Conservation (phyloP, 169 alveolate genomes). For the Babesia sp. region DNA sequence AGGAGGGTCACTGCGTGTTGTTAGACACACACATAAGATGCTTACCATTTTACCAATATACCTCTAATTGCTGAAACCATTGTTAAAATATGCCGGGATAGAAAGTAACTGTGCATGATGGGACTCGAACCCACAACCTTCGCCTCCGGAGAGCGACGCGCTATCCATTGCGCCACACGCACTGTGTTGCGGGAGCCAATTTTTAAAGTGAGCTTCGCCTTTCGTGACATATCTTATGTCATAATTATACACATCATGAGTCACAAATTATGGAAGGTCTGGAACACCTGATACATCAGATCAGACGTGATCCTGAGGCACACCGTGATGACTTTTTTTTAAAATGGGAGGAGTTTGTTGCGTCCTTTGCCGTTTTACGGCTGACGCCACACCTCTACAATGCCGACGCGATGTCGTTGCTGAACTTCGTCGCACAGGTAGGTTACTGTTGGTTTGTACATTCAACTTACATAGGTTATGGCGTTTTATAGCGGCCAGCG, state of each 20-base stretch:
- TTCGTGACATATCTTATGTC: neutral
- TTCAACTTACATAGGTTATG: neutral
- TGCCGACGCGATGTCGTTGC: constrained; percentile 37
- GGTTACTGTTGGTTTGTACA: neutral
- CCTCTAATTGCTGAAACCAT: constrained; percentile 61
- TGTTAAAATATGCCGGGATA: neutral
- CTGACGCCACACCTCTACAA: constrained; percentile 64
- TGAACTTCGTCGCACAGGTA: constrained; percentile 55
- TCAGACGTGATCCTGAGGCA: constrained; percentile 60
- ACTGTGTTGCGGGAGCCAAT: constrained; percentile 52
- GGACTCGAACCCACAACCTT: constrained; percentile 96
- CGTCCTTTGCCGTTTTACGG: constrained; percentile 40
- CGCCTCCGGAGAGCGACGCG: constrained; percentile 97
- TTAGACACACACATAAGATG: neutral
- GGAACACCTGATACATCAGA: constrained; percentile 19
- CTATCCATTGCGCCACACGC: constrained; percentile 94
- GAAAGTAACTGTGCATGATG: constrained; percentile 82
- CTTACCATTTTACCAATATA: constrained; percentile 46
- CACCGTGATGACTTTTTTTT: constrained; percentile 37
- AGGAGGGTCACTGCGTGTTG: constrained; percentile 72
- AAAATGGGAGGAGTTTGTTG: constrained; percentile 58
- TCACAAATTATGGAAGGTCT: constrained; percentile 40
- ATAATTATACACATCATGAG: neutral
- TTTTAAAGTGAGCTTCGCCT: neutral
- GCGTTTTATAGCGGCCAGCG: constrained; percentile 1